phyloP scores from a whole-genome alignment of 768 basidiomycete species.

The Dendrothele bispora region DNA sequence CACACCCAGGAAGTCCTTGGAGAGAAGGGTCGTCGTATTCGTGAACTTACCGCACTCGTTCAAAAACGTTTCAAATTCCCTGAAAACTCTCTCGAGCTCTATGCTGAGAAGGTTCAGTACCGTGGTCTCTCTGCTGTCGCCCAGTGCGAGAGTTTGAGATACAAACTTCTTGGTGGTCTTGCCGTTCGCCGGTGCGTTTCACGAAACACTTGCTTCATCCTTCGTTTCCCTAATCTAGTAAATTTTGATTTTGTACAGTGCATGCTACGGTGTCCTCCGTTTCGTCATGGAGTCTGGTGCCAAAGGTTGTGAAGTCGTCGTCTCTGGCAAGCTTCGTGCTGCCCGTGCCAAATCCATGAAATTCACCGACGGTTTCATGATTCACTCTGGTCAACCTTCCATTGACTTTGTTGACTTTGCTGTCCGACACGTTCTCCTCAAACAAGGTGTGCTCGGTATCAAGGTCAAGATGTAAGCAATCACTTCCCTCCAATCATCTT shows the following conservation, averaged over 20 bases:
- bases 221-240: not conserved
- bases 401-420: slow-evolving; percentile 97
- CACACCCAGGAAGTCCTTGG: slow-evolving; percentile 99
- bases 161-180: slow-evolving; percentile 99
- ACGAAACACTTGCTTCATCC: not conserved
- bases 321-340: slow-evolving; percentile 98
- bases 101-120: slow-evolving; percentile 98
- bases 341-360: slow-evolving; percentile 99
- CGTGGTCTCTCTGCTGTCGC: slow-evolving; percentile 98
- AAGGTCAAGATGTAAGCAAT: slow-evolving; percentile 95
- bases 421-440: slow-evolving; percentile 95
- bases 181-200: slow-evolving; percentile 91
- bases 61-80: slow-evolving; percentile 99
- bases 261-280: slow-evolving; percentile 99
- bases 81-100: slow-evolving; percentile 97
- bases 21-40: slow-evolving; percentile 98
- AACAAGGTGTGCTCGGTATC: slow-evolving; percentile 99
- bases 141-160: slow-evolving; percentile 96
- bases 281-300: slow-evolving; percentile 99
- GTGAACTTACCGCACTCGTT: slow-evolving; percentile 96
- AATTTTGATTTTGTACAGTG: slow-evolving; percentile 44
- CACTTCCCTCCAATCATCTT: not conserved
- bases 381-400: slow-evolving; percentile 97
- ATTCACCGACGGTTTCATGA: slow-evolving; percentile 99
- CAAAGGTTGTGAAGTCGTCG: slow-evolving; percentile 99